Evolutionary conservation across 495 filamentous ascomycete species (phyloP).

Genomic region (Apodospora peruviana): DNA sequence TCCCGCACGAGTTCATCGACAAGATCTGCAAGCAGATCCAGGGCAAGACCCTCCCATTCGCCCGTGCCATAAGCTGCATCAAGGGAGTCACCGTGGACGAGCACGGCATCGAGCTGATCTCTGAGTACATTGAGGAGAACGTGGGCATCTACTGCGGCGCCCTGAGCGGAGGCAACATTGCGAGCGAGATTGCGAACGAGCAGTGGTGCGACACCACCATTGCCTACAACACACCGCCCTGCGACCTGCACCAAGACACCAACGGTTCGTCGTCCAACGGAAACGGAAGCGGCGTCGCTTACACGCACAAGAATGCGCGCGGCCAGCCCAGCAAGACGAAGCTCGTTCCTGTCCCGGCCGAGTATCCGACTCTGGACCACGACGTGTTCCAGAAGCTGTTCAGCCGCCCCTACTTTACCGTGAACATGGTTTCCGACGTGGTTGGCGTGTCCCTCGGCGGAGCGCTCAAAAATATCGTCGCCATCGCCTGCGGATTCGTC

Average conservation of each 20-base stretch:
- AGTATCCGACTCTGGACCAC: constrained; percentile 81
- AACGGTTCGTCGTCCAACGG: constrained; percentile 39
- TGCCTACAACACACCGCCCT: constrained; percentile 88
- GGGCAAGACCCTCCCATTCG: constrained; percentile 85
- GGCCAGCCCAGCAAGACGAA: constrained; percentile 57
- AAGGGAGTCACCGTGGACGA: constrained; percentile 92
- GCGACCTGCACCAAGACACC: constrained; percentile 50
- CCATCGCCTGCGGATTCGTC: constrained; percentile 90
- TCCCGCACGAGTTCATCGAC: constrained; percentile 96
- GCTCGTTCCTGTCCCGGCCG: constrained; percentile 66
- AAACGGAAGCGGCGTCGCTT: constrained; percentile 27
- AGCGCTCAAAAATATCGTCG: constrained; percentile 96
- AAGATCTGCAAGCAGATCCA: constrained; percentile 78
- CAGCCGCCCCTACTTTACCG: constrained; percentile 96
- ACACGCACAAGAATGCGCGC: constrained; percentile 57
- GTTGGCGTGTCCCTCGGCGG: constrained; percentile 93
- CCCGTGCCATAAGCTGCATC: constrained; percentile 93
- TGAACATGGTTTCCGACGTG: constrained; percentile 84
- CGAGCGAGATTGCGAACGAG: constrained; percentile 87
- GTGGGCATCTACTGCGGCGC: constrained; percentile 97
- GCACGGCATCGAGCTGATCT: constrained; percentile 78
- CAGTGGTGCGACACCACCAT: constrained; percentile 97
- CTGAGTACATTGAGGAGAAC: constrained; percentile 84
- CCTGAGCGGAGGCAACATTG: constrained; percentile 94
- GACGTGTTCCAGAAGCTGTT: constrained; percentile 74